These are phyloP conservation scores for Globisporangium recalcitrans DNA, from an alignment of 352 stramenopile genomes.

Conservation along the genomic window DNA sequence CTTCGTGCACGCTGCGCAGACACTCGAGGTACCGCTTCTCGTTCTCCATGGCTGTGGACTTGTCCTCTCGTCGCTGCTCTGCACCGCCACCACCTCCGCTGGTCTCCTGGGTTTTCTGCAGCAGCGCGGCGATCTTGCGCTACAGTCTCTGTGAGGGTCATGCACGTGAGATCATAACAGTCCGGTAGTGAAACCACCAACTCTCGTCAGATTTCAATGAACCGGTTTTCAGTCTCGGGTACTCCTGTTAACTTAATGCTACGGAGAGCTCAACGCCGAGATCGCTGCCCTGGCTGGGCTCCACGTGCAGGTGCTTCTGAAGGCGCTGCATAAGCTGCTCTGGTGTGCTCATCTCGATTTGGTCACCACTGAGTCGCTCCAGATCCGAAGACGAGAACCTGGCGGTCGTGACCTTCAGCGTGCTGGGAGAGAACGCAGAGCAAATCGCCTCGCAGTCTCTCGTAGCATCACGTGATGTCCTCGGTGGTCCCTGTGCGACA, in stretches of 20 bases:
- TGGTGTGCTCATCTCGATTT: background rate
- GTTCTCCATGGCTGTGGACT: constrained; percentile 60
- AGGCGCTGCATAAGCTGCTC: constrained; percentile 7
- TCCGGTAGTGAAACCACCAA: background rate
- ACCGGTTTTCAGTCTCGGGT: background rate
- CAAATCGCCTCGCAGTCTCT: constrained; percentile 9
- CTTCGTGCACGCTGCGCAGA: constrained; percentile 73
- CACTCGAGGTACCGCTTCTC: constrained; percentile 86
- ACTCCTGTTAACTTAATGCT: background rate
- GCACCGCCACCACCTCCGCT: constrained; percentile 15
- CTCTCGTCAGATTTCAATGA: background rate
- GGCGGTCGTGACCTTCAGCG: constrained; percentile 14
- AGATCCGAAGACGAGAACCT: constrained; percentile 4
- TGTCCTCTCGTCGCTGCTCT: constrained; percentile 44
- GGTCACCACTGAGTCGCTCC: background rate
- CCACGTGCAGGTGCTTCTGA: constrained; percentile 7
- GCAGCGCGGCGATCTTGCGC: constrained; percentile 57
- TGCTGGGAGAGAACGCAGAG: constrained; percentile 24
- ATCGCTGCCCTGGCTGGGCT: background rate
- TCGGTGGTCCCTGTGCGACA: constrained; percentile 15
- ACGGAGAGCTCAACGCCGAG: constrained; percentile 3
- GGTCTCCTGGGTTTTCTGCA: constrained; percentile 66
- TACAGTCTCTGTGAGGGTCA: constrained; percentile 35
- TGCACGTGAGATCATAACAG: background rate
- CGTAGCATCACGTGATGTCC: constrained; percentile 5